A percentile compares a stretch with the other conserved stretches of the same genome.
Evolutionary conservation across 2,329 filamentous ascomycete genomes (phyloP).

Genomic region (Cercospora nicotianae): DNA sequence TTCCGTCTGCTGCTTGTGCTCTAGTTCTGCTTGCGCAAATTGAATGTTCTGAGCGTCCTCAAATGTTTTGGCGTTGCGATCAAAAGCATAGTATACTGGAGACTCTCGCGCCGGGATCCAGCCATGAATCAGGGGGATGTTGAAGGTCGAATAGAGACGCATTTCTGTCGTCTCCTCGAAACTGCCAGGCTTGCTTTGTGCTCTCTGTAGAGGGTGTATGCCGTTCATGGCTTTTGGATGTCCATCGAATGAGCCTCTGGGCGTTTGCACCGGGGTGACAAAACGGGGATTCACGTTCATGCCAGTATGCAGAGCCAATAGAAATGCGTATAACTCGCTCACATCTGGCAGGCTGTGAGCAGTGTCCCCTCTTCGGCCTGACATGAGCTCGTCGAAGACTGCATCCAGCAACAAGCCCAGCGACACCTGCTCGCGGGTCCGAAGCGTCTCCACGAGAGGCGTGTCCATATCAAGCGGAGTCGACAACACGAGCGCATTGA

Average conservation of each 20-base stretch:
- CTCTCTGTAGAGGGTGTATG: slow-evolving; percentile 39
- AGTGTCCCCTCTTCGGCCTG: slow-evolving; percentile 65
- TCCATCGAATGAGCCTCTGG: slow-evolving; percentile 30
- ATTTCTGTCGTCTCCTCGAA: slow-evolving; percentile 90
- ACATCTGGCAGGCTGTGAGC: slow-evolving; percentile 75
- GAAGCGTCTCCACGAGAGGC: slow-evolving; percentile 73
- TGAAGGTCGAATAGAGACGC: slow-evolving; percentile 86
- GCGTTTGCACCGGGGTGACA: slow-evolving; percentile 51
- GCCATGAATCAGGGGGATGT: slow-evolving; percentile 84
- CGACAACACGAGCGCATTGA: slow-evolving; percentile 86
- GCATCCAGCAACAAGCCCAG: slow-evolving; percentile 82
- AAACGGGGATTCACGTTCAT: slow-evolving; percentile 98
- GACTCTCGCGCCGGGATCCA: slow-evolving; percentile 77
- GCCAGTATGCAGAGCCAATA: slow-evolving; percentile 86
- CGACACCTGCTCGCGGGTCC: slow-evolving; percentile 82
- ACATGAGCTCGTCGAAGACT: slow-evolving; percentile 91
- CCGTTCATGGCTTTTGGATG: slow-evolving; percentile 38
- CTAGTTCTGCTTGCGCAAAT: slow-evolving; percentile 84
- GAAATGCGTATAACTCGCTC: slow-evolving; percentile 80
- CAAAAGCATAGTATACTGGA: slow-evolving; percentile 67
- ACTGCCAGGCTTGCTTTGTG: slow-evolving; percentile 61
- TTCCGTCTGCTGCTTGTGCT: slow-evolving; percentile 67
- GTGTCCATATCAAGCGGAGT: slow-evolving; percentile 68
- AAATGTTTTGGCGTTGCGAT: slow-evolving; percentile 75
- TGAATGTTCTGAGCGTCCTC: slow-evolving; percentile 89